These are phyloP conservation scores for Inga laurina DNA, from an alignment of 306 rosid species.

Conservation along the genomic window DNA sequence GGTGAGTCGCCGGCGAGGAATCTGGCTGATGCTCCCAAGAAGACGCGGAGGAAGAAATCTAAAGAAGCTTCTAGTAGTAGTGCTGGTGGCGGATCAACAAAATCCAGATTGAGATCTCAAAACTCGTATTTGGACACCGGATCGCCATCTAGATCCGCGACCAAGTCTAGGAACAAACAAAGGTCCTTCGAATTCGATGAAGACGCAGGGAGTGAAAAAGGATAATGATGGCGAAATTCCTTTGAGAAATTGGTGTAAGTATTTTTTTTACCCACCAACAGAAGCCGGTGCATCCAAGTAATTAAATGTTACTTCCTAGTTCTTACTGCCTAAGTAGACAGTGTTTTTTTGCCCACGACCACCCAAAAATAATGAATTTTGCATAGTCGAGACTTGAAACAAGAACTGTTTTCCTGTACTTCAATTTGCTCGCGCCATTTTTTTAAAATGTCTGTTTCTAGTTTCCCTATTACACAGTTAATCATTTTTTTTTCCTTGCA, in stretches of 20 bases:
- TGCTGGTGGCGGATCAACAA: constrained; percentile 41
- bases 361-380: not conserved
- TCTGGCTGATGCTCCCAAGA: constrained; percentile 53
- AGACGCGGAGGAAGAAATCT: constrained; percentile 51
- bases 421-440: not conserved
- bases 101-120: constrained; percentile 39
- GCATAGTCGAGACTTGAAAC: constrained; percentile 19
- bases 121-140: constrained; percentile 15
- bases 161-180: constrained; percentile 36
- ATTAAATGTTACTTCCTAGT: not conserved
- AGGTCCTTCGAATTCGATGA: constrained; percentile 39
- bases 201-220: constrained; percentile 35
- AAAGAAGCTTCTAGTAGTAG: constrained; percentile 36
- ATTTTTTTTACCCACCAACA: not conserved
- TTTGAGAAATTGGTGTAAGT: constrained; percentile 13
- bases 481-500: not conserved
- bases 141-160: constrained; percentile 10
- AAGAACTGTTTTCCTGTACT: not conserved
- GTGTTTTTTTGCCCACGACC: not conserved
- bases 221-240: constrained; percentile 27
- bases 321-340: constrained; percentile 12
- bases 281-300: not conserved
- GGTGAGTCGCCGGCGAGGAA: constrained; percentile 42
- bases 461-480: not conserved
- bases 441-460: not conserved